Base-by-base conservation (phyloP, 495 filamentous ascomycete species). In the Podospora didyma region DNA sequence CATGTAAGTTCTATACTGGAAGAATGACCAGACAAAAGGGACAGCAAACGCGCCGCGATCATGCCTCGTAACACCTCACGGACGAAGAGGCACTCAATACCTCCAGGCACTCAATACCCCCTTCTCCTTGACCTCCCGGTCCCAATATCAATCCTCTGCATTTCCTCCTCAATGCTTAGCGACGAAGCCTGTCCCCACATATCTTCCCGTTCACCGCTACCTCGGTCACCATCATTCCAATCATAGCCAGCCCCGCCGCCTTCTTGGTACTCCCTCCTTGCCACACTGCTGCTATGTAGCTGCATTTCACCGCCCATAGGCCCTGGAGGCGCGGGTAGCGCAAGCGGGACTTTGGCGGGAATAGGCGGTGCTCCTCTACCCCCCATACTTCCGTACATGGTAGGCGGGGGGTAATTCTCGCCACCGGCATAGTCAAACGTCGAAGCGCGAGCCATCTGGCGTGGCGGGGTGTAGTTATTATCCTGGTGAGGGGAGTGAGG, bases 71-170 rank as follows among this genome's bases (percentile, higher is more conserved):
- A n/a, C n/a, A n/a, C n/a, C n/a, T n/a, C n/a, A n/a, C n/a, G n/a
- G n/a, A n/a, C n/a, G n/a, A n/a, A n/a, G n/a, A n/a, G n/a, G n/a
- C n/a, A n/a, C n/a, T n/a, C n/a, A n/a, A n/a, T n/a, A n/a, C n/a
- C n/a, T n/a, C n/a, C n/a, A n/a, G n/a, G n/a, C 22, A 24, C 14
- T 59, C 26, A 59, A 31, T 53, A 59, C 31, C 56, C 45, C 7
- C 51, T 16, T 39, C 63, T 57, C 49, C 62, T 53, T 24, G 61
- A 64, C 54, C 76, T 61, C 3, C 79, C 80, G n/a, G 72, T 72
- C 22, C 90, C 90, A 57, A 96, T 88, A 71, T 96, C 89, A 60
- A 96, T 96, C 26, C 77, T 82, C 57, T 81, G 83, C 70, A 96
- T 78, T 71, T 96, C 91, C 54, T 90, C 82, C 65, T 89, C 87